Evolutionary conservation across 2,329 filamentous ascomycete species (phyloP), one percentile per base, ranked within the genome.

Genomic region (Penicillium sp.): DNA sequence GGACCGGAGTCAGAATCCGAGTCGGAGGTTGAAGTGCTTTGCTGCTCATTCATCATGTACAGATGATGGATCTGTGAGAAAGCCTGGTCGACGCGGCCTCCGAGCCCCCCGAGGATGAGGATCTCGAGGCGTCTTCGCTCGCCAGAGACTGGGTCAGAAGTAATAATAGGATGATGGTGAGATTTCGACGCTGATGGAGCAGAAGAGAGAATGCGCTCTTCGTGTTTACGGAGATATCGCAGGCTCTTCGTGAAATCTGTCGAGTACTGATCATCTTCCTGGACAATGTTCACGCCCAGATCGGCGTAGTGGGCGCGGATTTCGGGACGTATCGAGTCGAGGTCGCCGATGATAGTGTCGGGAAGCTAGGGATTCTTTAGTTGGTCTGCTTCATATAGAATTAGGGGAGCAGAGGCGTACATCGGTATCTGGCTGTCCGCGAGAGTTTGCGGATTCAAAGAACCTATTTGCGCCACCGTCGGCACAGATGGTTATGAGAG

Each of bases 161-260:
- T 54, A 7, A 21, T 49, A 19, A 49, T 47, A 8, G 30, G 59
- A 48, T 45, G 58, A 31, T 61, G 63, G 17, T 50, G 56, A 41
- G 30, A 41, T 17, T 41, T 41, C 15, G 35, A 41, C 3, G 8
- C 29, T 38, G 17, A 19, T 5, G 38, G n/a, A 46, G 50, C 5
- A 23, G 46, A 19, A 26, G 52, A 35, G 15, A 56, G 62, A 44
- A 76, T 74, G 11, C 71, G 68, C 31, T 59, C 54, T 6, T 65
- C 68, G 55, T 75, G 71, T 5, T 55, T 69, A 52, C 84, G 84
- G 65, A 88, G 84, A 77, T 84, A 89, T 67, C 77, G 82, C 68
- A 90, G 85, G 70, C 88, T 91, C 81, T 99, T 99, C 69, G 86
- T 89, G 70, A 98, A 97, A 76, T 99, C 95, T 30, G 95, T 97